Evolutionary conservation across 306 rosid species (phyloP).

Genomic region (Cyamopsis tetragonoloba): DNA sequence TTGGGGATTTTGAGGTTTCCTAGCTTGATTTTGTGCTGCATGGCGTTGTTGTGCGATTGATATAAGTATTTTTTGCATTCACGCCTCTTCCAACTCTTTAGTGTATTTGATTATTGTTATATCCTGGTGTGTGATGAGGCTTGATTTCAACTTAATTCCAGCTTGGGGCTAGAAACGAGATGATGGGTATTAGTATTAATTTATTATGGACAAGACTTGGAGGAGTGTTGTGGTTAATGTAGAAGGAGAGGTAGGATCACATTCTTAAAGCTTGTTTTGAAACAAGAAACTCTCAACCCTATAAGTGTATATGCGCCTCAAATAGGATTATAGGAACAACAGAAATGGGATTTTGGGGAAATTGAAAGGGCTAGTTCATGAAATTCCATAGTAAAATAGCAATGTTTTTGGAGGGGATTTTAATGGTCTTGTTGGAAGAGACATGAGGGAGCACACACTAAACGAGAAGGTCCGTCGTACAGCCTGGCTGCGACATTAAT

Average conservation of each 20-base stretch:
- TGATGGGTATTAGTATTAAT: too few relatives aligned
- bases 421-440: background rate
- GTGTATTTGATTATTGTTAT: too few relatives aligned
- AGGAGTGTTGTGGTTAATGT: too few relatives aligned
- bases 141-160: too few relatives aligned
- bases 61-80: background rate
- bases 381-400: background rate
- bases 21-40: background rate
- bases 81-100: background rate
- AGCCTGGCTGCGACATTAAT: background rate
- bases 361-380: background rate
- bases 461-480: background rate
- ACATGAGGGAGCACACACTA: background rate
- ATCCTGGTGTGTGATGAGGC: too few relatives aligned
- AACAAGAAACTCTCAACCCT: background rate
- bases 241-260: background rate
- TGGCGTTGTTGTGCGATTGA: background rate
- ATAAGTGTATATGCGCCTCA: background rate
- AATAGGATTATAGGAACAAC: background rate
- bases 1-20: slow-evolving; percentile 4
- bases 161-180: too few relatives aligned
- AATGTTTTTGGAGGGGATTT: background rate
- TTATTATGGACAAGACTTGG: too few relatives aligned
- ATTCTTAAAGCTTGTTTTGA: background rate
- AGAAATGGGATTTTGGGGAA: background rate